A percentile compares a stretch with the other conserved stretches of the same genome.
phyloP scores from a whole-genome alignment of 2,329 filamentous ascomycete genomes.

The Xylogone sp. region DNA sequence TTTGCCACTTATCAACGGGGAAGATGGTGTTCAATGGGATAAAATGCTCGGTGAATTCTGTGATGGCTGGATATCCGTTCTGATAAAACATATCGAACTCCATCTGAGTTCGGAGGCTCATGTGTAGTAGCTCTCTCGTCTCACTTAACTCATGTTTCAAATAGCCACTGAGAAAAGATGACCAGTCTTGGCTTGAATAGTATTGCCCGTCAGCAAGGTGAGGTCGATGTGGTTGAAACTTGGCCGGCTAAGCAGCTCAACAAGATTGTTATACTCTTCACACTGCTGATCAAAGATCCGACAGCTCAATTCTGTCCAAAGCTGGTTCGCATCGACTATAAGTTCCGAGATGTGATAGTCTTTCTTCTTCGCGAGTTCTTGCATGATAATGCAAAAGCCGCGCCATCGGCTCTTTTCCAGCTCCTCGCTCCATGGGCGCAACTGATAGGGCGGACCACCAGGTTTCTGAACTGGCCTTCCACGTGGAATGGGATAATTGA shows the following conservation, averaged over 20 bases:
- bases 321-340: slow-evolving; percentile 26
- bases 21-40: slow-evolving; percentile 26
- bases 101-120: slow-evolving; percentile 18
- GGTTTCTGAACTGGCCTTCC: slow-evolving; percentile 23
- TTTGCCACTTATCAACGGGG: slow-evolving; percentile 23
- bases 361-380: slow-evolving; percentile 20
- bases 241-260: slow-evolving; percentile 18
- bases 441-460: neutral
- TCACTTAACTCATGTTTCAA: slow-evolving; percentile 14
- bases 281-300: slow-evolving; percentile 24
- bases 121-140: slow-evolving; percentile 16
- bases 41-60: slow-evolving; percentile 1
- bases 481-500: slow-evolving; percentile 35
- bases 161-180: slow-evolving; percentile 10
- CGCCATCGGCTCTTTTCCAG: slow-evolving; percentile 23
- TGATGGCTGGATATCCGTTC: neutral
- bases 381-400: slow-evolving; percentile 27
- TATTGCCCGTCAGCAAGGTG: slow-evolving; percentile 9
- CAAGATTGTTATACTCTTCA: slow-evolving; percentile 22
- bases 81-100: neutral
- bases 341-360: slow-evolving; percentile 30
- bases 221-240: slow-evolving; percentile 26
- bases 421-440: slow-evolving; percentile 8
- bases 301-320: slow-evolving; percentile 29
- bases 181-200: slow-evolving; percentile 3